Percentiles rank a stretch among this genome's conserved stretches.
These are phyloP conservation scores for Santalum album DNA, from an alignment of 164 flowering plant species.

Conservation along the genomic window DNA sequence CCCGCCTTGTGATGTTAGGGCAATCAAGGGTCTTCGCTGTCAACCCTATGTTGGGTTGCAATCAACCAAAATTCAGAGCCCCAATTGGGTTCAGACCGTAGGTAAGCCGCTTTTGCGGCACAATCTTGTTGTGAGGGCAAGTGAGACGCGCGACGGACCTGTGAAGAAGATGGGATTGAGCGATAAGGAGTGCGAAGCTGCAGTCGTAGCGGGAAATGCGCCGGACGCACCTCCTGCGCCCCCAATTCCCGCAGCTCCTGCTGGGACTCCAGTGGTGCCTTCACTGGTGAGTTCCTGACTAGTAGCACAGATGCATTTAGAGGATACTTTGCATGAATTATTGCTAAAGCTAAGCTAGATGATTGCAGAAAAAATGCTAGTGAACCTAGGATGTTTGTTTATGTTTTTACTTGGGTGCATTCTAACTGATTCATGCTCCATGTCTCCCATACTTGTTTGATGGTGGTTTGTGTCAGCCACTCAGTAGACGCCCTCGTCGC, in stretches of 20 bases:
- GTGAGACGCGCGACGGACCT: slow-evolving; percentile 21
- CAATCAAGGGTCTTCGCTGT: too few relatives aligned
- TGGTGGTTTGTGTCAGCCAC: too few relatives aligned
- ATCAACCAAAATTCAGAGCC: not conserved
- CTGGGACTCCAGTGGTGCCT: slow-evolving; percentile 70
- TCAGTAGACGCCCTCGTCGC: slow-evolving; percentile 74
- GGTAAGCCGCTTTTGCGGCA: not conserved
- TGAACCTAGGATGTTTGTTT: too few relatives aligned
- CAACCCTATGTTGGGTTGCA: too few relatives aligned
- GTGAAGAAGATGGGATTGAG: slow-evolving; percentile 34
- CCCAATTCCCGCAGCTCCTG: slow-evolving; percentile 57
- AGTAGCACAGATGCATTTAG: too few relatives aligned
- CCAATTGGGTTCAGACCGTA: not conserved
- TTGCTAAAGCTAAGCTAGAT: too few relatives aligned
- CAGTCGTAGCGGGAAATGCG: slow-evolving; percentile 72
- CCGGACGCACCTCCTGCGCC: slow-evolving; percentile 79
- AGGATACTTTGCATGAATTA: too few relatives aligned
- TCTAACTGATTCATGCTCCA: too few relatives aligned
- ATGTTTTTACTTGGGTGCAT: too few relatives aligned
- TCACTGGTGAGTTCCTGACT: slow-evolving; percentile 68
- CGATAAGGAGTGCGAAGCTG: slow-evolving; percentile 79
- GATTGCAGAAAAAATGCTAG: too few relatives aligned
- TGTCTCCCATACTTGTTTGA: too few relatives aligned
- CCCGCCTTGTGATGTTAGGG: too few relatives aligned
- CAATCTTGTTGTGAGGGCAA: slow-evolving; percentile 33